Conservation (phyloP, 345 rosid species). For the Eucalyptus regnans region DNA sequence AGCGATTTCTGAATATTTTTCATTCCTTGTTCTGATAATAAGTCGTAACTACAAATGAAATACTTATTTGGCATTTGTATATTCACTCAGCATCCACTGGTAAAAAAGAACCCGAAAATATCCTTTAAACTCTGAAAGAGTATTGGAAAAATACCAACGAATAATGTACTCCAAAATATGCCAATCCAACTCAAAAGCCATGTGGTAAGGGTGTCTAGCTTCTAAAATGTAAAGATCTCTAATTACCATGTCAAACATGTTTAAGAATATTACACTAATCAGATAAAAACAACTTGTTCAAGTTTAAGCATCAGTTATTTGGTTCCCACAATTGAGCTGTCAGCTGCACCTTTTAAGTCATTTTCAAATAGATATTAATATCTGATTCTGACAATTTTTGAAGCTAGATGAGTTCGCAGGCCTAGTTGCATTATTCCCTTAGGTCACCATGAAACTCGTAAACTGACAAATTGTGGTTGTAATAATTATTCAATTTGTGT, state of each 20-base stretch:
- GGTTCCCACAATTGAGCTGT: not conserved
- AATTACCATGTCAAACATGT: not conserved
- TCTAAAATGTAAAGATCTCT: not conserved
- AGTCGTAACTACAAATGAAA: not conserved
- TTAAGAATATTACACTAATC: not conserved
- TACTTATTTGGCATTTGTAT: not conserved
- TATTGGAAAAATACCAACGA: not conserved
- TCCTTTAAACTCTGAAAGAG: not conserved
- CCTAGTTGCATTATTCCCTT: not conserved
- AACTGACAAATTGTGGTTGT: not conserved
- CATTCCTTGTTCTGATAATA: not conserved
- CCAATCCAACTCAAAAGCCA: not conserved
- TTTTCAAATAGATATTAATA: not conserved
- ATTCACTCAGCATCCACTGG: not conserved
- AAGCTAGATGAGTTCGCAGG: not conserved
- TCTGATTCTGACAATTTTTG: not conserved
- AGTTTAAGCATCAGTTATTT: not conserved
- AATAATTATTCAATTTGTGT: not conserved
- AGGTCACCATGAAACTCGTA: not conserved
- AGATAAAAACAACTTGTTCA: not conserved
- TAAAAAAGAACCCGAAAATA: not conserved
- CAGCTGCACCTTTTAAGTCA: not conserved
- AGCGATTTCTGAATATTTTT: not conserved
- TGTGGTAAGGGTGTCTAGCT: not conserved
- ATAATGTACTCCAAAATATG: not conserved